Percentiles rank a stretch among this genome's conserved stretches.
phyloP scores from a whole-genome alignment of 2,329 filamentous ascomycete species.

The Aspergillus glaucus region DNA sequence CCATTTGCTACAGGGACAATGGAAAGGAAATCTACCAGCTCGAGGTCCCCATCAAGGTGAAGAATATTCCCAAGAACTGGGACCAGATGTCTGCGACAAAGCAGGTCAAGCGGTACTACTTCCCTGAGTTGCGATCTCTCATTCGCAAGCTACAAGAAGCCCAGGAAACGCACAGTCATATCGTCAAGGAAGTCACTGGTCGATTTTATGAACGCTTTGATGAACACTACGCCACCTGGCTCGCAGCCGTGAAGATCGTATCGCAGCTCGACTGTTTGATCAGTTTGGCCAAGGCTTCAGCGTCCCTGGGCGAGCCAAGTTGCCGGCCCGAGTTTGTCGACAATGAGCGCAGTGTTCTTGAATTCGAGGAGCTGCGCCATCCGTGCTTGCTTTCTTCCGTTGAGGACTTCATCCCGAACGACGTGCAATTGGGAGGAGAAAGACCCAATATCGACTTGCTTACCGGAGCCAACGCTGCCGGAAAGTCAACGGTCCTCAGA shows the following conservation, averaged over 20 bases:
- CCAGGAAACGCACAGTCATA: conserved; percentile 86
- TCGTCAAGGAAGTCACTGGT: conserved; percentile 76
- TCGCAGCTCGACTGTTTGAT: conserved; percentile 93
- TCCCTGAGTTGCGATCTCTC: conserved; percentile 69
- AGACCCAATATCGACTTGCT: conserved; percentile 79
- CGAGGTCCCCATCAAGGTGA: conserved; percentile 78
- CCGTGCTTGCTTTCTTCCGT: conserved; percentile 89
- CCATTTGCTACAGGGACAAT: conserved; percentile 71
- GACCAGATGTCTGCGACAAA: conserved; percentile 94
- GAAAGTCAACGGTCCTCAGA: conserved; percentile 90
- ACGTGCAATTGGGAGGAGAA: conserved; percentile 77
- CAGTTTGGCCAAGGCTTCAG: conserved; percentile 82
- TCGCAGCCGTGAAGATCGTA: conserved; percentile 81
- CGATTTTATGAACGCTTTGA: conserved; percentile 87
- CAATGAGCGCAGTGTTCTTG: conserved; percentile 74
- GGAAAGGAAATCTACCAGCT: conserved; percentile 97
- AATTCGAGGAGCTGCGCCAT: conserved; percentile 87
- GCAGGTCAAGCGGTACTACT: conserved; percentile 90
- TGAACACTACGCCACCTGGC: conserved; percentile 75
- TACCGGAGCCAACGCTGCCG: conserved; percentile 93
- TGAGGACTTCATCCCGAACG: conserved; percentile 93
- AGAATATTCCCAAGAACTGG: conserved; percentile 77
- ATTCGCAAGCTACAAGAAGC: conserved; percentile 88
- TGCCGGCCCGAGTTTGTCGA: conserved; percentile 87
- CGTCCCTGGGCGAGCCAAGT: conserved; percentile 74